Evolutionary conservation across 1,284 basidiomycete genomes (phyloP), one percentile per base, ranked within the genome.

Genomic region (Xerocomus alliaceus): DNA sequence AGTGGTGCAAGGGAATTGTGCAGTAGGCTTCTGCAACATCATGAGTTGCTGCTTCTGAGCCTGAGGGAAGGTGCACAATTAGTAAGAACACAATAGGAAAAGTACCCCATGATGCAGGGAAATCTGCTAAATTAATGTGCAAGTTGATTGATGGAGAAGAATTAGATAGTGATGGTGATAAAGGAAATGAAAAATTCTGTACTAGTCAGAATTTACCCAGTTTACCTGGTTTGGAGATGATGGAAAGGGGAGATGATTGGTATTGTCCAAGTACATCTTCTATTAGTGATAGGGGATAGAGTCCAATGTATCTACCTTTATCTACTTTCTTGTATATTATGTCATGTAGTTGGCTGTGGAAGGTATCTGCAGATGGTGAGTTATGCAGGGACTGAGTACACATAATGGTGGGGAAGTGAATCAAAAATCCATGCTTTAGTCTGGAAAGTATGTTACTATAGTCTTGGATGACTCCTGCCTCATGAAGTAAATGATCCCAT

Each of bases 191-290:
- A 0, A 64, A 24, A 15, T 61, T 55, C 15, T 61, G 61, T 0
- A 62, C 22, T 0, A 61, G 17, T 4, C 18, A 3, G 1, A n/a
- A 61, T 32, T 55, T 61, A 0, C 51, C 42, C 0, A 24, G 35
- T 24, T 71, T 69, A 0, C 68, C 68, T 0, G 75, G 63, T 57
- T 82, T 81, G 0, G 76, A 76, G 0, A 77, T 66, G 9, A 82
- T 45, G 8, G 56, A 64, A 0, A 58, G 41, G 1, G 60, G 51
- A 11, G 46, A 62, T 0, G 60, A 34, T 41, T 62, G 60, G 2
- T 4, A 51, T 1, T 22, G 54, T 1, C 50, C 37, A 11, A 53
- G n/a, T 1, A 37, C 15, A 13, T 8, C 1, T 3, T 44, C 2
- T 10, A 63, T 32, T 11, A n/a, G 5, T 1, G 26, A 5, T 0